A percentile compares a stretch with the other conserved stretches of the same genome.
phyloP scores from a whole-genome alignment of 345 rosid species.

The Aegle marmelos region DNA sequence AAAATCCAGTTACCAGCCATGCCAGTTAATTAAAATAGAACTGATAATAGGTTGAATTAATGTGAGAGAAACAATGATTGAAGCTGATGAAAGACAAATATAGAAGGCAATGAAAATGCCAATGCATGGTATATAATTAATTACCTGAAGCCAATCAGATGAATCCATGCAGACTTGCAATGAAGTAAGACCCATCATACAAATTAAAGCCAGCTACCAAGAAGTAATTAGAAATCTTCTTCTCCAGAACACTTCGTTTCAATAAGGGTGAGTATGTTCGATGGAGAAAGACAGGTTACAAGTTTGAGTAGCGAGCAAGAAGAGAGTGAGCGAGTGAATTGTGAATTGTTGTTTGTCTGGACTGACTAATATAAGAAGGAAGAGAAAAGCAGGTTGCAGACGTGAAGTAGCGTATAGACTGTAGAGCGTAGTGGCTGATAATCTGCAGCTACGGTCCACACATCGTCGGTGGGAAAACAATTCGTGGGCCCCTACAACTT shows the following conservation, averaged over 20 bases:
- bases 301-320: conserved; percentile 7
- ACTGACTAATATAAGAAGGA: too few relatives aligned
- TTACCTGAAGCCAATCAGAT: conserved; percentile 91
- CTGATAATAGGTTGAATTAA: neutral
- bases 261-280: neutral
- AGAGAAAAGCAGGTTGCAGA: conserved; percentile 31
- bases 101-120: conserved; percentile 1
- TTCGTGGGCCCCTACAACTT: conserved; percentile 38
- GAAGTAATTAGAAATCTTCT: neutral
- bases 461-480: conserved; percentile 52
- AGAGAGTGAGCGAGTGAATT: conserved; percentile 17
- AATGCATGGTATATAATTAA: neutral
- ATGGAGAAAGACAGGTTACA: conserved; percentile 3
- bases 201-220: neutral
- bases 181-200: conserved; percentile 64
- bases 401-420: neutral
- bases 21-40: neutral
- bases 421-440: conserved; percentile 8
- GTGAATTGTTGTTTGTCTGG: neutral
- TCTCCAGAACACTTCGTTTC: neutral
- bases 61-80: neutral
- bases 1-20: neutral
- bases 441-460: conserved; percentile 24
- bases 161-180: conserved; percentile 96
- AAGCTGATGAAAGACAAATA: neutral